Conservation (phyloP, 257 asterid genomes). For the Rubia yunnanensis region DNA sequence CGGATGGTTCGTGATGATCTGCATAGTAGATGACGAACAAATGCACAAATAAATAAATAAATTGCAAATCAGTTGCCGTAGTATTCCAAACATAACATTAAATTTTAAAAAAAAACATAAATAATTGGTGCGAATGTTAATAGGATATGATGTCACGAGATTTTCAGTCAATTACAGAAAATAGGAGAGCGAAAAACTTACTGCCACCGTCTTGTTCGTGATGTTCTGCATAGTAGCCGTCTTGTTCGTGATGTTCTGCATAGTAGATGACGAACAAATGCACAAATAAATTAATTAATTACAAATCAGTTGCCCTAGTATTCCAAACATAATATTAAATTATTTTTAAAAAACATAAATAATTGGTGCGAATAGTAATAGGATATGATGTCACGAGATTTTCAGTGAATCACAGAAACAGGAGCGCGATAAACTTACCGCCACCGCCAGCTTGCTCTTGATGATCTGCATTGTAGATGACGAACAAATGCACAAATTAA, state of each 20-base stretch:
- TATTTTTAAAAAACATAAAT: background rate
- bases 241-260: slow-evolving; percentile 56
- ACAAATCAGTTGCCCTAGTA: background rate
- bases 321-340: background rate
- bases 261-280: background rate
- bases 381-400: slow-evolving; percentile 6
- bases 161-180: background rate
- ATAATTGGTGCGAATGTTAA: background rate
- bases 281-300: too few species aligned
- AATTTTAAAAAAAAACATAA: background rate
- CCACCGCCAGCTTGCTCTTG: slow-evolving; percentile 56
- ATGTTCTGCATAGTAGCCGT: too few species aligned
- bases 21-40: slow-evolving; percentile 8
- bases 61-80: background rate
- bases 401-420: background rate
- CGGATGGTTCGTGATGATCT: slow-evolving; percentile 58
- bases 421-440: slow-evolving; percentile 17
- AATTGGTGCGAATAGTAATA: background rate
- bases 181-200: background rate
- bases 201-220: slow-evolving; percentile 53
- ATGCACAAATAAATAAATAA: too few species aligned
- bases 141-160: slow-evolving; percentile 4
- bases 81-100: slow-evolving; percentile 1
- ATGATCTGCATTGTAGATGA: slow-evolving; percentile 32
- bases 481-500: background rate